A percentile compares a stretch with the other conserved stretches of the same genome.
Evolutionary conservation across 2,329 filamentous ascomycete genomes (phyloP).

Genomic region (Penicillium hordei): DNA sequence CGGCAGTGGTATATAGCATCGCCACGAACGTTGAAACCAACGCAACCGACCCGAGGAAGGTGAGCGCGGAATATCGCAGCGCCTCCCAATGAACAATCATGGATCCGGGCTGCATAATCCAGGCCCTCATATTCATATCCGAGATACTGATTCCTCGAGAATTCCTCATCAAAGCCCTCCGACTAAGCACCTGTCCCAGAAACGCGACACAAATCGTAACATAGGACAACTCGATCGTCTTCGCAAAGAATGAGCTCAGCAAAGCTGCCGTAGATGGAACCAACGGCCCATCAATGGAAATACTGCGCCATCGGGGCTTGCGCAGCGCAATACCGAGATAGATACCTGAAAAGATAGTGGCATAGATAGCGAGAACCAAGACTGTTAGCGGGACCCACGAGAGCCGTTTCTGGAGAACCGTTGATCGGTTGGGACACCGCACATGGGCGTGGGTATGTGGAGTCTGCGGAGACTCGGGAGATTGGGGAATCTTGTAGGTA

Average conservation of each 20-base stretch:
- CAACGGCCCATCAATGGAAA: constrained; percentile 52
- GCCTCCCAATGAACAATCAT: constrained; percentile 68
- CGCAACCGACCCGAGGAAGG: constrained; percentile 63
- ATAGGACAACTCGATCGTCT: constrained; percentile 75
- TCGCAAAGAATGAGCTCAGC: constrained; percentile 68
- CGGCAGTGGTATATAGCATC: constrained; percentile 74
- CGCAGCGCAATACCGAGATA: constrained; percentile 63
- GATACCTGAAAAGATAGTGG: constrained; percentile 44
- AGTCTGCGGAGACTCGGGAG: constrained; percentile 9
- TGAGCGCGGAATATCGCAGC: constrained; percentile 62
- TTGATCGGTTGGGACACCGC: constrained; percentile 31
- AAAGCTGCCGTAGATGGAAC: constrained; percentile 65
- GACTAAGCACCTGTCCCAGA: constrained; percentile 71
- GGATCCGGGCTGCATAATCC: constrained; percentile 71
- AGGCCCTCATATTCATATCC: constrained; percentile 74
- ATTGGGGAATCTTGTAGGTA: background rate
- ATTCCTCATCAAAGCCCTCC: constrained; percentile 62
- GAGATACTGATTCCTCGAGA: constrained; percentile 69
- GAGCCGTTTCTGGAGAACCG: constrained; percentile 33
- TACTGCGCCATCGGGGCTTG: constrained; percentile 60
- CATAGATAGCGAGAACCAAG: constrained; percentile 40
- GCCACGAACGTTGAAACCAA: constrained; percentile 65
- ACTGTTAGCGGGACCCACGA: constrained; percentile 39
- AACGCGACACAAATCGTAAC: constrained; percentile 75
- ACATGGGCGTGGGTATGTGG: constrained; percentile 13